Evolutionary conservation across 768 basidiomycete species (phyloP).

Genomic region (Lenzites betulinus): DNA sequence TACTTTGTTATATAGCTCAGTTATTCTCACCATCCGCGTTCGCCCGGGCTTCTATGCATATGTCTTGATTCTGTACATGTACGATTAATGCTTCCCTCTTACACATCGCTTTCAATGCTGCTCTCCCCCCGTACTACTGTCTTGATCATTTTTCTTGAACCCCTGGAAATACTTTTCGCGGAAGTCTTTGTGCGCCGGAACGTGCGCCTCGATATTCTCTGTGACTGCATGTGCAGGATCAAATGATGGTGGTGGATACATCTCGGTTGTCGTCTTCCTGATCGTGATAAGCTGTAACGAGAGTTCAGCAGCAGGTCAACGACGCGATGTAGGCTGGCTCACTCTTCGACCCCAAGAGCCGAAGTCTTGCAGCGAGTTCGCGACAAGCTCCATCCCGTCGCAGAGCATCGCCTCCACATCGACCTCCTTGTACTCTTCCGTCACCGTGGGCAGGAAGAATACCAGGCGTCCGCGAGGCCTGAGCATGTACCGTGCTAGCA

Average conservation of each 20-base stretch:
- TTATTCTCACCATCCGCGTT: neutral
- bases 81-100: neutral
- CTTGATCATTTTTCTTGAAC: slow-evolving; percentile 51
- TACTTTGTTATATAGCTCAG: neutral
- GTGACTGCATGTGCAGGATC: slow-evolving; percentile 33
- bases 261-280: slow-evolving; percentile 56
- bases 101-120: neutral
- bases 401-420: slow-evolving; percentile 80
- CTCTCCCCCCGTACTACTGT: neutral
- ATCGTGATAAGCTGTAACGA: slow-evolving; percentile 83
- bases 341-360: slow-evolving; percentile 94
- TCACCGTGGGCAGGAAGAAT: slow-evolving; percentile 93
- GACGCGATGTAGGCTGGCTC: slow-evolving; percentile 32
- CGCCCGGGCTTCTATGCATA: neutral
- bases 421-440: slow-evolving; percentile 85
- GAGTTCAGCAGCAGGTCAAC: neutral
- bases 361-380: slow-evolving; percentile 91
- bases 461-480: slow-evolving; percentile 88
- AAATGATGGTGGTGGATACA: slow-evolving; percentile 59
- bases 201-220: slow-evolving; percentile 34
- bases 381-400: slow-evolving; percentile 85
- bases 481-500: slow-evolving; percentile 80
- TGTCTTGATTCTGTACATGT: neutral
- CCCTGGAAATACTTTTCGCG: slow-evolving; percentile 86
- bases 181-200: slow-evolving; percentile 90